Conservation (phyloP, 345 rosid species). For the Hypericum perforatum region DNA sequence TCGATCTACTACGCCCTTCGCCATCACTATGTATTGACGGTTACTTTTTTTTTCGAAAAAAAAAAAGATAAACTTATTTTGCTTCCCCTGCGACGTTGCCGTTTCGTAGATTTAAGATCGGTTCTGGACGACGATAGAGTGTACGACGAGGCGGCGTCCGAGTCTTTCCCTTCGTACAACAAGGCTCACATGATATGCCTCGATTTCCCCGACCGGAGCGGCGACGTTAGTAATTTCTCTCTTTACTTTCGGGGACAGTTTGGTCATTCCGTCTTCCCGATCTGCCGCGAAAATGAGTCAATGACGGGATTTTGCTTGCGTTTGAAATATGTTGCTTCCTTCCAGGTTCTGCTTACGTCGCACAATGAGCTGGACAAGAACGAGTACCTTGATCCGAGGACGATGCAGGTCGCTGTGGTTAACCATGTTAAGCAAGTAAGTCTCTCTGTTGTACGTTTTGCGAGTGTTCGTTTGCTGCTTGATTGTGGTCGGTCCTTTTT, state of each 20-base stretch:
- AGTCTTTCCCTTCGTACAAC: conserved; percentile 76
- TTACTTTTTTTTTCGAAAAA: neutral
- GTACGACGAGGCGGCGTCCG: conserved; percentile 65
- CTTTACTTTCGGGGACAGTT: too few species aligned
- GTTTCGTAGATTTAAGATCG: conserved; percentile 54
- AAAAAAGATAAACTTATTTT: conserved; percentile 9
- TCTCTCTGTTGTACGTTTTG: neutral
- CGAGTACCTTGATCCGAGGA: conserved; percentile 84
- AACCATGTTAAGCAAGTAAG: conserved; percentile 93
- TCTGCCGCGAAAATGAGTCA: too few species aligned
- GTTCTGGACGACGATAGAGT: conserved; percentile 60
- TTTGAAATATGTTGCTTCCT: neutral
- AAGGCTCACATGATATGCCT: conserved; percentile 90
- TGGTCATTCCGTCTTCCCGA: neutral
- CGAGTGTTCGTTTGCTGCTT: neutral
- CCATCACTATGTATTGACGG: neutral
- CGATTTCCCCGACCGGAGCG: conserved; percentile 50
- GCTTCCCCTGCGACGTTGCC: neutral
- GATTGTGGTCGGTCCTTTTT: conserved; percentile 8
- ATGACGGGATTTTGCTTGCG: too few species aligned
- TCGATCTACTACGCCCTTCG: neutral
- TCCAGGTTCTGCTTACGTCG: conserved; percentile 62
- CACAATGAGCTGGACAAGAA: conserved; percentile 52
- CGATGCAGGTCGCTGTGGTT: conserved; percentile 75
- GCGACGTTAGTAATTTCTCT: conserved; percentile 79